Evolutionary conservation across 2,329 filamentous ascomycete species (phyloP).

Genomic region (Beauveria sp.): DNA sequence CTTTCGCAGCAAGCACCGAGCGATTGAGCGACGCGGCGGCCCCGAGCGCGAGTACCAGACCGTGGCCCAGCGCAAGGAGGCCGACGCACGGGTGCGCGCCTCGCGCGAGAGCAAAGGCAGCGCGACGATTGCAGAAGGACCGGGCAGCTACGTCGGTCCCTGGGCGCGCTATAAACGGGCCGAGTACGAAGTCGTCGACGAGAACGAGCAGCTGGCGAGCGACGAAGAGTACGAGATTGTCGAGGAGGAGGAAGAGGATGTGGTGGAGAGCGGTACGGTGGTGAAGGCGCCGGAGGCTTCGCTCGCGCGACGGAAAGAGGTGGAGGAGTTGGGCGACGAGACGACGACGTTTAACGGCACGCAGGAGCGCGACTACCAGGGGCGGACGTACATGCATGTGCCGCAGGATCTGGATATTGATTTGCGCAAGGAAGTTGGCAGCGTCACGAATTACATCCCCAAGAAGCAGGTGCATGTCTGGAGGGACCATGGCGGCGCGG

Average conservation of each 20-base stretch:
- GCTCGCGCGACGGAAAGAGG: conserved; percentile 47
- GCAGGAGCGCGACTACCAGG: conserved; percentile 84
- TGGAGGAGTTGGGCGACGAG: conserved; percentile 59
- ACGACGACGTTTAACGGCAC: conserved; percentile 81
- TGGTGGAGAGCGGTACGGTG: conserved; percentile 56
- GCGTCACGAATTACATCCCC: conserved; percentile 81
- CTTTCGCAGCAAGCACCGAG: conserved; percentile 81
- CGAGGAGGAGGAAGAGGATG: conserved; percentile 68
- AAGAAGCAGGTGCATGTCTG: conserved; percentile 91
- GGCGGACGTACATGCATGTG: conserved; percentile 94
- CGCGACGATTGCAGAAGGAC: conserved; percentile 74
- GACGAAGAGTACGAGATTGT: conserved; percentile 74
- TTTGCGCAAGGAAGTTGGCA: conserved; percentile 71
- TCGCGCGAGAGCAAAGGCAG: conserved; percentile 81
- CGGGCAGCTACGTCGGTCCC: conserved; percentile 83
- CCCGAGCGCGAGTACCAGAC: conserved; percentile 48
- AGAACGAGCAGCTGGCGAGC: conserved; percentile 68
- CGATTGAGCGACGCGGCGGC: conserved; percentile 61
- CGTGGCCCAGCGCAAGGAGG: conserved; percentile 57
- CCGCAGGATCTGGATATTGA: conserved; percentile 86
- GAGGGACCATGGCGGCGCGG: conserved; percentile 75
- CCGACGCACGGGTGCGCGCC: conserved; percentile 58
- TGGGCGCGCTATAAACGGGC: conserved; percentile 73
- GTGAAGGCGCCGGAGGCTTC: conserved; percentile 48
- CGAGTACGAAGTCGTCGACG: conserved; percentile 65